phyloP scores from a whole-genome alignment of 257 asterid genomes.

The Ocimum tenuiflorum region DNA sequence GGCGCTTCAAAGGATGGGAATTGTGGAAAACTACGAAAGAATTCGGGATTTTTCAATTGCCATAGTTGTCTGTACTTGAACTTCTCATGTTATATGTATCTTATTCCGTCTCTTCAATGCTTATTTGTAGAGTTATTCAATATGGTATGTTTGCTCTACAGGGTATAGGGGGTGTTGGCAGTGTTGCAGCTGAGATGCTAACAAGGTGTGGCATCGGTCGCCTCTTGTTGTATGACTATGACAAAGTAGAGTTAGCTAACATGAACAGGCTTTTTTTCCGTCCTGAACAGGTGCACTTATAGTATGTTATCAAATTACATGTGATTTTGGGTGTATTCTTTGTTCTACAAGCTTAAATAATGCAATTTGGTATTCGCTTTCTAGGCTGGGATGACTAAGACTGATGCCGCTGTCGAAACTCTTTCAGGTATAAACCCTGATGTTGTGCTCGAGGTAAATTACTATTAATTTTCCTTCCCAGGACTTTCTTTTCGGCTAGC shows the following conservation, averaged over 20 bases:
- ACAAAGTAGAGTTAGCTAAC: slow-evolving; percentile 97
- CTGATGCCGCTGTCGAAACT: slow-evolving; percentile 98
- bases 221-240: slow-evolving; percentile 89
- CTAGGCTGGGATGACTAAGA: slow-evolving; percentile 94
- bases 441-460: slow-evolving; percentile 88
- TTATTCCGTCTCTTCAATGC: neutral
- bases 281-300: slow-evolving; percentile 77
- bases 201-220: slow-evolving; percentile 99
- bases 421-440: slow-evolving; percentile 95
- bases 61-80: slow-evolving; percentile 64
- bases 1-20: slow-evolving; percentile 99
- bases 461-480: slow-evolving; percentile 8
- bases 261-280: slow-evolving; percentile 98
- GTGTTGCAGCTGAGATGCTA: slow-evolving; percentile 99
- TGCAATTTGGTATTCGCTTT: slow-evolving; percentile 15
- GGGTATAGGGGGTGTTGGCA: slow-evolving; percentile 99
- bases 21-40: slow-evolving; percentile 84
- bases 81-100: neutral
- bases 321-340: slow-evolving; percentile 12
- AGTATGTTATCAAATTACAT: neutral
- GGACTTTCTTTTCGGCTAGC: neutral
- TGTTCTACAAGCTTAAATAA: slow-evolving; percentile 8
- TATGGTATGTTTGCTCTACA: slow-evolving; percentile 24
- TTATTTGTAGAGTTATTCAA: neutral
- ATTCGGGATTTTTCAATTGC: slow-evolving; percentile 83